A percentile compares a stretch with the other conserved stretches of the same genome.
Evolutionary conservation across 2,329 filamentous ascomycete species (phyloP).

Genomic region (Bipolaris oryzae): DNA sequence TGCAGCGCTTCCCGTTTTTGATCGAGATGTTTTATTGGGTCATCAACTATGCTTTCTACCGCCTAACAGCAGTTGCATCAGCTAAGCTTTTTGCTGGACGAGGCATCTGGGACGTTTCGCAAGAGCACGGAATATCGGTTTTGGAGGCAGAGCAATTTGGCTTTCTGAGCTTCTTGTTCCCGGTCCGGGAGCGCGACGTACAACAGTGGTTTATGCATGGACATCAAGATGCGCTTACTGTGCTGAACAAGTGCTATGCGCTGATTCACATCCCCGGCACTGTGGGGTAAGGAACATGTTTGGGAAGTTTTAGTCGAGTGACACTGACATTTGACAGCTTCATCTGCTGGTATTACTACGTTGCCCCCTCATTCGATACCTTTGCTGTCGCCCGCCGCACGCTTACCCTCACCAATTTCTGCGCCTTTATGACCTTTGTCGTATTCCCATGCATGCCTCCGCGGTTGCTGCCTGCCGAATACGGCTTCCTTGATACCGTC

Average conservation of each 20-base stretch:
- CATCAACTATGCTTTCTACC: conserved; percentile 69
- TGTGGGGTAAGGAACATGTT: conserved; percentile 55
- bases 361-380: conserved; percentile 57
- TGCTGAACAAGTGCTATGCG: conserved; percentile 65
- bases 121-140: conserved; percentile 62
- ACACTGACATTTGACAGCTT: conserved; percentile 54
- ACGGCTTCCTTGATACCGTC: conserved; percentile 56
- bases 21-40: conserved; percentile 78
- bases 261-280: conserved; percentile 66
- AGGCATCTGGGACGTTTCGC: conserved; percentile 62
- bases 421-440: conserved; percentile 59
- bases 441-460: conserved; percentile 62
- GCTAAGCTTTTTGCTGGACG: conserved; percentile 59
- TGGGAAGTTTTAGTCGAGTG: not conserved
- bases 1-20: conserved; percentile 72
- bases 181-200: conserved; percentile 58
- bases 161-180: conserved; percentile 59
- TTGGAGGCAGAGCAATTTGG: conserved; percentile 61
- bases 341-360: conserved; percentile 68
- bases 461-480: conserved; percentile 53
- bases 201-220: conserved; percentile 64
- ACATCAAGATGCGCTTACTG: conserved; percentile 59
- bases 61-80: conserved; percentile 61
- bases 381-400: conserved; percentile 54
- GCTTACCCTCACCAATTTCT: conserved; percentile 59